These are phyloP conservation scores for Avena eriantha DNA, from an alignment of 176 grass and related monocot species.

Conservation along the genomic window DNA sequence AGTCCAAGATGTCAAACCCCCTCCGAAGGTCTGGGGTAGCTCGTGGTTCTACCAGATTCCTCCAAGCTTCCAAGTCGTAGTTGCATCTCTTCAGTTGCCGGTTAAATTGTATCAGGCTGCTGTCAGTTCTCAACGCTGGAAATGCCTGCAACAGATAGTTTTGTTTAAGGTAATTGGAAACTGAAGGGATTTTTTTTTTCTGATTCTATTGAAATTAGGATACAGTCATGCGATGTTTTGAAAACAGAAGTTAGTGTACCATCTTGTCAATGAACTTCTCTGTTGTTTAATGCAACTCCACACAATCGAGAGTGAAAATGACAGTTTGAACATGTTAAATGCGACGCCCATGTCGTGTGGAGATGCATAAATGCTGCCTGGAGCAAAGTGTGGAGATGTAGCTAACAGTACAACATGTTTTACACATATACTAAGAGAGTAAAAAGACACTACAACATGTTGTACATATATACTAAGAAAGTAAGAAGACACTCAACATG, in stretches of 20 bases:
- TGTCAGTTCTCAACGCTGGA: slow-evolving; percentile 84
- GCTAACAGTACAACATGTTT: slow-evolving; percentile 2
- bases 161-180: background rate
- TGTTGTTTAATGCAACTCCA: background rate
- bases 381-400: background rate
- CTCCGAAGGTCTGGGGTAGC: slow-evolving; percentile 71
- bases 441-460: background rate
- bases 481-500: background rate
- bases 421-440: background rate
- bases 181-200: background rate
- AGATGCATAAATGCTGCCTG: background rate
- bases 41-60: slow-evolving; percentile 81
- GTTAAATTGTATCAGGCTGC: slow-evolving; percentile 93
- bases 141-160: slow-evolving; percentile 60
- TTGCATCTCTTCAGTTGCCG: slow-evolving; percentile 87
- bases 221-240: background rate
- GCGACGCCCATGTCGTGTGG: background rate
- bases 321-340: background rate
- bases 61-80: slow-evolving; percentile 82
- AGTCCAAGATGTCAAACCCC: slow-evolving; percentile 89
- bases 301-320: background rate
- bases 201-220: background rate
- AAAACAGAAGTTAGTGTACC: background rate
- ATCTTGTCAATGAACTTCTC: background rate
- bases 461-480: background rate